phyloP scores from a whole-genome alignment of 2,329 filamentous ascomycete species.

The Aureobasidium musti region DNA sequence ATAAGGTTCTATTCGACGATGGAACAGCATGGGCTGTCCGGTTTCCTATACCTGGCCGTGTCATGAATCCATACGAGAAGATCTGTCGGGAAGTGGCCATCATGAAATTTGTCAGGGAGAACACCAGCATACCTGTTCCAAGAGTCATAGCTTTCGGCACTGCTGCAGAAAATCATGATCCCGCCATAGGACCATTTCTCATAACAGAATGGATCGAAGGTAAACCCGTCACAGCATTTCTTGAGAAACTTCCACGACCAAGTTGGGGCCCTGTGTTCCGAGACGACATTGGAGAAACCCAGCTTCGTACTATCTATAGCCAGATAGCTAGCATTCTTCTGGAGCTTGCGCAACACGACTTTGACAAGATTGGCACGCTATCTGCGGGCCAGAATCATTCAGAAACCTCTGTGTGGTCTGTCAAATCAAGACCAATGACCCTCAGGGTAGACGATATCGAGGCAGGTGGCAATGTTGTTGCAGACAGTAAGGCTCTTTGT shows the following conservation, averaged over 20 bases:
- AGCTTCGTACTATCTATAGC: neutral
- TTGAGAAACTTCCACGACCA: constrained; percentile 5
- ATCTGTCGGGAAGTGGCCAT: constrained; percentile 7
- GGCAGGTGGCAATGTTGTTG: constrained; percentile 24
- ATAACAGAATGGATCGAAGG: constrained; percentile 10
- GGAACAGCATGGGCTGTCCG: constrained; percentile 10
- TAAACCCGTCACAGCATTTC: neutral
- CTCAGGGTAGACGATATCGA: neutral
- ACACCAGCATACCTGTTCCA: neutral
- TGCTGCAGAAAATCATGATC: constrained; percentile 2
- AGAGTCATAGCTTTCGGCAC: neutral
- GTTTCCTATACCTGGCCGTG: neutral
- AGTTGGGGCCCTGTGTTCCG: neutral
- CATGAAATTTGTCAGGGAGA: neutral
- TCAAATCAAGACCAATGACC: constrained; percentile 1
- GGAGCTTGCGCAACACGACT: constrained; percentile 5
- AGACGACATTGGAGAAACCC: neutral
- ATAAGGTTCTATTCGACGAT: neutral
- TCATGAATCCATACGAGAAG: constrained; percentile 2
- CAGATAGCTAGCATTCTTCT: constrained; percentile 4
- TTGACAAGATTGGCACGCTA: neutral
- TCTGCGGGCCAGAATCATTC: neutral
- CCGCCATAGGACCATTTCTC: constrained; percentile 1
- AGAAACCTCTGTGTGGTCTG: neutral
- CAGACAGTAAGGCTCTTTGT: neutral